Base-by-base conservation (phyloP, 2,329 filamentous ascomycete genomes). In the Colletotrichum siamense region DNA sequence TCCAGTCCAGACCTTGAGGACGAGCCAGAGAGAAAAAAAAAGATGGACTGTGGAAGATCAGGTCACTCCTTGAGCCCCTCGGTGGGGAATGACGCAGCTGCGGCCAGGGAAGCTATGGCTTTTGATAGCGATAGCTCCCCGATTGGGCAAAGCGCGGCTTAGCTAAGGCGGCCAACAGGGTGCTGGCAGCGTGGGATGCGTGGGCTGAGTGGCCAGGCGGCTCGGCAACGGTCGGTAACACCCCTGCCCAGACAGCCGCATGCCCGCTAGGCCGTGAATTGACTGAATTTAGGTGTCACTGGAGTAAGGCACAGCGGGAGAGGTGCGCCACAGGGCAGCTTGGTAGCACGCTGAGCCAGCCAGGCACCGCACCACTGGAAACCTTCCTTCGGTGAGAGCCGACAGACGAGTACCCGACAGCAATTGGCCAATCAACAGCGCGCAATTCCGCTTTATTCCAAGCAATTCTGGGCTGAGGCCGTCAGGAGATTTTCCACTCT, bases 1-100 rank as follows among this genome's bases (percentile, higher is more conserved):
- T 30, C 22, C 68, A 30, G 63, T 30, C 24, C 24, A 66, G 36
- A 52, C n/a, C n/a, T 52, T 13, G 44, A 52, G n/a, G n/a, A 22
- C 44, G 44, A 52, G 44, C 44, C 44, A 52, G 1, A 52, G 44
- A 8, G 44, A 24, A 52, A 24, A 52, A 52, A 22, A 52, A 16
- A 26, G 71, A 39, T 39, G 34, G 34, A 28, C 24, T 52, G 55
- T 44, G 36, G 16, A 72, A 76, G 70, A 74, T 76, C 74, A 76
- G 74, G 74, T 76, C 74, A 76, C 73, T 75, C 69, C 44, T 22
- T 63, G 70, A 69, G 74, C 74, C 74, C 70, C 74, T 73, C 74
- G 70, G 70, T 76, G 74, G 74, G 59, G 74, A 76, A 76, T 76
- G 74, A 76, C 74, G 74, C 74, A 76, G 57, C 16, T 8, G 32